Percentiles rank a stretch among this genome's conserved stretches.
Conservation (phyloP, 2,329 filamentous ascomycete species). For the Lithohypha guttulata region DNA sequence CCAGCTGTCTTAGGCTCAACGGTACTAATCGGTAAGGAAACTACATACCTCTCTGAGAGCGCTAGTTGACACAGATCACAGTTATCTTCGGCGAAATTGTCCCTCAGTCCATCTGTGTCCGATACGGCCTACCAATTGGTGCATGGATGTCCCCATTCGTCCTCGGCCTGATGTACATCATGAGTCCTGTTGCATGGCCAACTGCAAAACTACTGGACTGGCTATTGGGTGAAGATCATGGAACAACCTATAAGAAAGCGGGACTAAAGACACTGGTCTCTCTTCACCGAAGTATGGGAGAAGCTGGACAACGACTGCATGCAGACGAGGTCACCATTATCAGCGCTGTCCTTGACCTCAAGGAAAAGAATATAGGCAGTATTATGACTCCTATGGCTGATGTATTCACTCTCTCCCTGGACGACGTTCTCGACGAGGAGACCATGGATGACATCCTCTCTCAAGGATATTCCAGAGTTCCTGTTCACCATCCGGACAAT, state of each 20-base stretch:
- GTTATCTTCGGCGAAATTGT: constrained; percentile 98
- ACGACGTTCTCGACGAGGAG: constrained; percentile 80
- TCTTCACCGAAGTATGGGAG: constrained; percentile 81
- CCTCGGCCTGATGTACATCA: constrained; percentile 78
- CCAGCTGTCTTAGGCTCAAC: constrained; percentile 91
- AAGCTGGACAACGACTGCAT: constrained; percentile 75
- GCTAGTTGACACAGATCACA: constrained; percentile 29
- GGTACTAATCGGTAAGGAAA: constrained; percentile 68
- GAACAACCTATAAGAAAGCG: constrained; percentile 95
- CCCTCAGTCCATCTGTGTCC: constrained; percentile 90
- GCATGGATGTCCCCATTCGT: constrained; percentile 88
- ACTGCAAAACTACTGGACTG: constrained; percentile 91
- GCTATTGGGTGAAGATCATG: constrained; percentile 86
- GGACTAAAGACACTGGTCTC: constrained; percentile 94
- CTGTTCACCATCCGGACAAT: constrained; percentile 80
- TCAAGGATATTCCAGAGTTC: constrained; percentile 90
- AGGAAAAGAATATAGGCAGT: constrained; percentile 84
- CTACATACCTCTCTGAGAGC: not conserved
- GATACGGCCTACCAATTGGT: constrained; percentile 89
- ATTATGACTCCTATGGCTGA: constrained; percentile 99
- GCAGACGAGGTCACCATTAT: constrained; percentile 99
- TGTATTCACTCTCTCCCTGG: constrained; percentile 92
- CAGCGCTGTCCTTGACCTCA: constrained; percentile 87
- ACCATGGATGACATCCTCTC: constrained; percentile 92
- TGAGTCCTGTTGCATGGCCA: constrained; percentile 83